phyloP scores from a whole-genome alignment of 78 protist species.

The Tieghemostelium lacteum region DNA sequence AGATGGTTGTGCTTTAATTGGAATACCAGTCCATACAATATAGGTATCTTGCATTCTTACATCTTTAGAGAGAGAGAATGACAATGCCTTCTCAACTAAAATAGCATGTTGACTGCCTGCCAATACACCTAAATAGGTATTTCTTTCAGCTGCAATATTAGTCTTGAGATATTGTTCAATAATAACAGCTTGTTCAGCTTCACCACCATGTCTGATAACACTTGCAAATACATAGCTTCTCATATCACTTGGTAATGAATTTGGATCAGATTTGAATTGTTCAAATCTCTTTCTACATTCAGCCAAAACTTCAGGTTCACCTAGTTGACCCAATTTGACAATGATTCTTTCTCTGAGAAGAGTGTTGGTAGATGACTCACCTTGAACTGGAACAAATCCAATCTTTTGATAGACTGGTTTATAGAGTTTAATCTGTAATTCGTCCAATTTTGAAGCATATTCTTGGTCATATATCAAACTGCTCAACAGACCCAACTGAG shows the following conservation, averaged over 20 bases:
- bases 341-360: slow-evolving; percentile 38
- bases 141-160: slow-evolving; percentile 10
- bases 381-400: slow-evolving; percentile 55
- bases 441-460: background rate
- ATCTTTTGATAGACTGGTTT: slow-evolving; percentile 46
- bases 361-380: slow-evolving; percentile 18
- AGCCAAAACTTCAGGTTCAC: background rate
- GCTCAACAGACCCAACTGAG: background rate
- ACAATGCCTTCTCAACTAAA: slow-evolving; percentile 23
- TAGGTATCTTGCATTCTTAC: slow-evolving; percentile 51
- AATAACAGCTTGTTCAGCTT: slow-evolving; percentile 7
- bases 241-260: slow-evolving; percentile 38
- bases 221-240: slow-evolving; percentile 13
- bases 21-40: slow-evolving; percentile 12
- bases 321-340: slow-evolving; percentile 20
- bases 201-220: slow-evolving; percentile 32
- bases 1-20: background rate
- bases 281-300: slow-evolving; percentile 62
- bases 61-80: slow-evolving; percentile 25
- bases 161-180: slow-evolving; percentile 36
- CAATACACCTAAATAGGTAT: background rate
- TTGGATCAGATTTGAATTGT: background rate
- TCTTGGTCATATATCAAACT: slow-evolving; percentile 6
- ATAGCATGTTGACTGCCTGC: background rate
- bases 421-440: slow-evolving; percentile 15